phyloP scores from a whole-genome alignment of 2,329 filamentous ascomycete genomes.

The Penicillium hordei region DNA sequence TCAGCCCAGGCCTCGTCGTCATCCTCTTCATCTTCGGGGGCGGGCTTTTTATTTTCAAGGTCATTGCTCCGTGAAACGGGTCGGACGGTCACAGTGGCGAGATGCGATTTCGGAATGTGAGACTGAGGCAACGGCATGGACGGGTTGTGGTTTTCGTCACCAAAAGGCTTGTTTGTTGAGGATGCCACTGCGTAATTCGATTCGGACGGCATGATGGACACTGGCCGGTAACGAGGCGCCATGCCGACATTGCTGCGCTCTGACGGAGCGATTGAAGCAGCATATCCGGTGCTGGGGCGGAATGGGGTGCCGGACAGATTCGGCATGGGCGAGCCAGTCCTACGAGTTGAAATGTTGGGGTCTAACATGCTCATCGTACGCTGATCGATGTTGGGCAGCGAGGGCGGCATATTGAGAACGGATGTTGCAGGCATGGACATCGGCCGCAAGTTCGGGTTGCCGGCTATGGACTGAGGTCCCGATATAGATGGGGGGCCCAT shows the following conservation, averaged over 20 bases:
- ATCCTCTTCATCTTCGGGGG: constrained; percentile 45
- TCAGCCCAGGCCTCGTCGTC: constrained; percentile 53
- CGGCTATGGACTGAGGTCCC: constrained; percentile 26
- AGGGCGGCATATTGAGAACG: constrained; percentile 22
- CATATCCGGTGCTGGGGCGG: constrained; percentile 56
- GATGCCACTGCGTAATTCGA: constrained; percentile 34
- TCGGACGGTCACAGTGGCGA: constrained; percentile 31
- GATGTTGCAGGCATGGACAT: constrained; percentile 49
- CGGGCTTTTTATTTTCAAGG: constrained; percentile 18
- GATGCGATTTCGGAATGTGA: constrained; percentile 29
- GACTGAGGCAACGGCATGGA: constrained; percentile 24
- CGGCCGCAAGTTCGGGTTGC: constrained; percentile 40
- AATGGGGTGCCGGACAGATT: constrained; percentile 31
- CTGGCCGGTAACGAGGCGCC: constrained; percentile 85
- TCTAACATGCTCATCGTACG: constrained; percentile 85
- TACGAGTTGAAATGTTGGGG: constrained; percentile 51
- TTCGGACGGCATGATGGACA: constrained; percentile 62
- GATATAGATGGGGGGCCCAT: constrained; percentile 13
- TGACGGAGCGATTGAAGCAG: constrained; percentile 89
- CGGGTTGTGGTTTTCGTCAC: constrained; percentile 35
- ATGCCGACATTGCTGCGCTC: constrained; percentile 93
- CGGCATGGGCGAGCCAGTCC: constrained; percentile 37
- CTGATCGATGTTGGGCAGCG: constrained; percentile 41
- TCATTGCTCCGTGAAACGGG: constrained; percentile 27
- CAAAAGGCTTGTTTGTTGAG: constrained; percentile 38